Evolutionary conservation across 1,284 basidiomycete species (phyloP).

Genomic region (Taiwanofungus camphoratus): DNA sequence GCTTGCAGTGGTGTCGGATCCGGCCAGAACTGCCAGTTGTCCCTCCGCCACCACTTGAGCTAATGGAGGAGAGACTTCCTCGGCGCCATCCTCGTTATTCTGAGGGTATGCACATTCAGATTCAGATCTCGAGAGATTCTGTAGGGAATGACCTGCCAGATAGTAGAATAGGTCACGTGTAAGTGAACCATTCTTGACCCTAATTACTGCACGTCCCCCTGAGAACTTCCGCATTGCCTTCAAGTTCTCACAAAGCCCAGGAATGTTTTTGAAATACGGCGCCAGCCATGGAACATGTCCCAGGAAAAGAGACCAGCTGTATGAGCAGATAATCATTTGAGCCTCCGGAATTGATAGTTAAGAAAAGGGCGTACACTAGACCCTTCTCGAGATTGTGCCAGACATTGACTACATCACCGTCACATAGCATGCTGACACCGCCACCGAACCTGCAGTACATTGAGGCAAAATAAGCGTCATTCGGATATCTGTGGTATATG

Average conservation of each 20-base stretch:
- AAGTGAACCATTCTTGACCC: constrained; percentile 12
- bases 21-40: constrained; percentile 37
- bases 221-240: constrained; percentile 16
- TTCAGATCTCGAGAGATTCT: neutral
- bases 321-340: neutral
- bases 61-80: constrained; percentile 14
- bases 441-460: constrained; percentile 20
- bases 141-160: constrained; percentile 6
- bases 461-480: neutral
- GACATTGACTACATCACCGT: constrained; percentile 20
- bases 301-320: constrained; percentile 14
- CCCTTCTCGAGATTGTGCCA: constrained; percentile 18
- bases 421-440: constrained; percentile 23
- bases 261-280: constrained; percentile 16
- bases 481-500: neutral
- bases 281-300: constrained; percentile 23
- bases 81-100: constrained; percentile 22
- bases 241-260: constrained; percentile 15
- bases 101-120: neutral
- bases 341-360: neutral
- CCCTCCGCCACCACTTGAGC: constrained; percentile 18
- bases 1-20: constrained; percentile 51
- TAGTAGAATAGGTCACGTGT: constrained; percentile 22
- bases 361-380: constrained; percentile 14
- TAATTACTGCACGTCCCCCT: constrained; percentile 13